Evolutionary conservation across 352 stramenopile genomes (phyloP).

Genomic region (Phytophthora melonis): DNA sequence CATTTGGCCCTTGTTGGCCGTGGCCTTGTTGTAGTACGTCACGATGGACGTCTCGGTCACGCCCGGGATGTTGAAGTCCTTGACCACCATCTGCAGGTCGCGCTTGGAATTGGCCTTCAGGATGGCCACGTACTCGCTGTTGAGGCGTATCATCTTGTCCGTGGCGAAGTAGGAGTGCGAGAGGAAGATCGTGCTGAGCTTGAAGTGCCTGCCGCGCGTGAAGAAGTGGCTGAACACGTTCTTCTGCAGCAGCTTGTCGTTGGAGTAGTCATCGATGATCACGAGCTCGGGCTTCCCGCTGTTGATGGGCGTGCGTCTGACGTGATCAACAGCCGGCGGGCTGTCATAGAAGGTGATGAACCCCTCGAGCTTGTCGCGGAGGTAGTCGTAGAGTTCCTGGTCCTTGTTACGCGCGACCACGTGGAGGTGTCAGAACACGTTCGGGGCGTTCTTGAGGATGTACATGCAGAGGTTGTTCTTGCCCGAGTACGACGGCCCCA

Average conservation of each 20-base stretch:
- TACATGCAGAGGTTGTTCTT: slow-evolving; percentile 14
- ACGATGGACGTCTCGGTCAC: slow-evolving; percentile 4
- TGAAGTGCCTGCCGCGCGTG: slow-evolving; percentile 7
- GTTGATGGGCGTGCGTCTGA: slow-evolving; percentile 7
- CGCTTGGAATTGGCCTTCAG: slow-evolving; percentile 25
- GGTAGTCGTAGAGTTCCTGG: slow-evolving; percentile 30
- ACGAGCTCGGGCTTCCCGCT: slow-evolving; percentile 27
- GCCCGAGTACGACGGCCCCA: slow-evolving; percentile 20
- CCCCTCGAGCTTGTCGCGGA: slow-evolving; percentile 32
- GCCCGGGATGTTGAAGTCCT: slow-evolving; percentile 22
- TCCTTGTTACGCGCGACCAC: slow-evolving; percentile 28
- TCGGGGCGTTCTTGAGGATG: slow-evolving; percentile 3
- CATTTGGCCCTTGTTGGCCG: slow-evolving; percentile 7
- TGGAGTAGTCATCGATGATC: slow-evolving; percentile 31
- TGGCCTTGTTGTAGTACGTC: slow-evolving; percentile 6
- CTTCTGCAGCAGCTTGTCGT: slow-evolving; percentile 21
- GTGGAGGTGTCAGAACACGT: slow-evolving; percentile 4
- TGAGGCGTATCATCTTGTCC: background rate
- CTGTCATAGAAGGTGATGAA: slow-evolving; percentile 21
- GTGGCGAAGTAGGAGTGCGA: background rate
- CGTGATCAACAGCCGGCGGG: slow-evolving; percentile 13
- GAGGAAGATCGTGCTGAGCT: slow-evolving; percentile 14
- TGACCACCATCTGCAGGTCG: slow-evolving; percentile 26
- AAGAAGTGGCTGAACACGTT: slow-evolving; percentile 10
- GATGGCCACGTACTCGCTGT: slow-evolving; percentile 6